phyloP scores from a whole-genome alignment of 208 protist genomes.

The Tritrichomonas musculus region DNA sequence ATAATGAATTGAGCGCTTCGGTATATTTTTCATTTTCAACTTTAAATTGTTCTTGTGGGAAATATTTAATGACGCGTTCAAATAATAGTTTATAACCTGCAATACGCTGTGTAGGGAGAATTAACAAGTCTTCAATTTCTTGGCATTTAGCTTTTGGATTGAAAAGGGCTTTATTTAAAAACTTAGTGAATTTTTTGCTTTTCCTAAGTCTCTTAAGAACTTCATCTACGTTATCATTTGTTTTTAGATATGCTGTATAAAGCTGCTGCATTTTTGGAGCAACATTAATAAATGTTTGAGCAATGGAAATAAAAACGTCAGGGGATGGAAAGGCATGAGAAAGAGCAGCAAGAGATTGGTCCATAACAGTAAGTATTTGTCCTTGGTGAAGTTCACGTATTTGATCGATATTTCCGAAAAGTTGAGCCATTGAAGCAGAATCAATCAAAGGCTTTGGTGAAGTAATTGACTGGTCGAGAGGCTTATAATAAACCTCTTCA shows the following conservation, averaged over 20 bases:
- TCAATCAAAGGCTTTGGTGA: neutral
- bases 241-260: neutral
- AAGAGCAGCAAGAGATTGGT: neutral
- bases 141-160: neutral
- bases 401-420: neutral
- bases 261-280: neutral
- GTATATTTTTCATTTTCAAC: neutral
- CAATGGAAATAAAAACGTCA: neutral
- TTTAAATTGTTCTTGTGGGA: neutral
- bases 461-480: neutral
- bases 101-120: neutral
- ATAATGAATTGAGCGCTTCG: no score
- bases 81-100: neutral
- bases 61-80: neutral
- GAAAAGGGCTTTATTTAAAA: neutral
- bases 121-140: neutral
- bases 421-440: neutral
- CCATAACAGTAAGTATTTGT: neutral
- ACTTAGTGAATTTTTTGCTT: neutral
- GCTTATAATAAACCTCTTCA: neutral
- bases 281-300: neutral
- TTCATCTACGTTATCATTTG: neutral
- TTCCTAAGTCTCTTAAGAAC: neutral
- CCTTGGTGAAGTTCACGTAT: neutral
- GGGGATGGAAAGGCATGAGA: neutral